These are phyloP conservation scores for Kwoniella sp. DNA, from an alignment of 768 basidiomycete species.

Conservation along the genomic window DNA sequence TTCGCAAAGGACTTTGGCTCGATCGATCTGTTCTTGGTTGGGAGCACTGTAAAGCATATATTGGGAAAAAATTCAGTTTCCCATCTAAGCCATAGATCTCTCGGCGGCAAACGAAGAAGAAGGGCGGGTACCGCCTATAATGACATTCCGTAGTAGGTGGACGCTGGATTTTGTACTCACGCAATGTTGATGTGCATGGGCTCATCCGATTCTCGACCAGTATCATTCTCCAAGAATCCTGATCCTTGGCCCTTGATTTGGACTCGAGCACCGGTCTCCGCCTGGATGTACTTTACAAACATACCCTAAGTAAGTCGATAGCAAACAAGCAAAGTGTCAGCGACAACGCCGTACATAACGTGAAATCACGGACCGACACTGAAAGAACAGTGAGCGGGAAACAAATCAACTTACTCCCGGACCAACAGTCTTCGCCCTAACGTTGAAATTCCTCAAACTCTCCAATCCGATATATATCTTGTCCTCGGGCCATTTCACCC, in stretches of 20 bases:
- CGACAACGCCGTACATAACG: too few species aligned
- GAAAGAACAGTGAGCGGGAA: neutral
- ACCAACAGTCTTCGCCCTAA: conserved; percentile 95
- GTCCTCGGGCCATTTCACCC: conserved; percentile 95
- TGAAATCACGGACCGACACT: neutral
- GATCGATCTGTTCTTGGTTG: conserved; percentile 79
- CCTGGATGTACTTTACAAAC: conserved; percentile 97
- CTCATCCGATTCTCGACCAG: conserved; percentile 81
- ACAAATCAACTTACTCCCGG: conserved; percentile 73
- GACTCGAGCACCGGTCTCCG: conserved; percentile 91
- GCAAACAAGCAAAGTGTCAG: too few species aligned
- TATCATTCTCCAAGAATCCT: conserved; percentile 90
- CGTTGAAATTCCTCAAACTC: conserved; percentile 92
- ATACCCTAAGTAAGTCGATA: conserved; percentile 65
- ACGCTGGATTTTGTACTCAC: conserved; percentile 65
- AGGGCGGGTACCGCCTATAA: too few species aligned
- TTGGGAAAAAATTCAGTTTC: neutral
- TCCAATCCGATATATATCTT: conserved; percentile 88
- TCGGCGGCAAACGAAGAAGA: too few species aligned
- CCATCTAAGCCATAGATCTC: too few species aligned
- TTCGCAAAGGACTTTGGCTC: conserved; percentile 82
- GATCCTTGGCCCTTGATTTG: conserved; percentile 96
- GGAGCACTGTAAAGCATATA: conserved; percentile 64
- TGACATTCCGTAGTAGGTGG: too few species aligned
- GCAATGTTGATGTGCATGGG: conserved; percentile 91